Percentiles rank a stretch among this genome's conserved stretches.
Conservation (phyloP, 1,139 yeast species). For the Pichia inconspicua region DNA sequence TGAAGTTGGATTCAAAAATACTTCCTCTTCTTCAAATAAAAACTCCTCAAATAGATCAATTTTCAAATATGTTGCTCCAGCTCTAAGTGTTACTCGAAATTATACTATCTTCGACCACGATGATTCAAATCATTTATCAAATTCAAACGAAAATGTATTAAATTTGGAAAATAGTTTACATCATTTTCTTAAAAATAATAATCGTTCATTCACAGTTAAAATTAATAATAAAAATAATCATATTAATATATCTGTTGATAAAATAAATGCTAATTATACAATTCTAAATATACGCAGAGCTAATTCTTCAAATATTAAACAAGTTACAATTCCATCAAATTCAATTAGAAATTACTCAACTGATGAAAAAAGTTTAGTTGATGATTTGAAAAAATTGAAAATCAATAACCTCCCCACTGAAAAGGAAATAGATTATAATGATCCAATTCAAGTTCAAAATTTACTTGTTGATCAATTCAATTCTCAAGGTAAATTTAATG, state of each 20-base stretch:
- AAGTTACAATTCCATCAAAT: conserved; percentile 14
- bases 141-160: not conserved
- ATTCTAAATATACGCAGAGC: conserved; percentile 24
- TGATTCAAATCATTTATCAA: not conserved
- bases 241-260: conserved; percentile 21
- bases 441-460: conserved; percentile 16
- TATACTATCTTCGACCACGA: conserved; percentile 15
- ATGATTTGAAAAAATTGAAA: not conserved
- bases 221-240: conserved; percentile 25
- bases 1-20: conserved; percentile 18
- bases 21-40: conserved; percentile 13
- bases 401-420: no score
- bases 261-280: conserved; percentile 16
- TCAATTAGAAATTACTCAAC: not conserved
- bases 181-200: not conserved
- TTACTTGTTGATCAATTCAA: conserved; percentile 19
- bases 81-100: conserved; percentile 22
- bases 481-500: conserved; percentile 22
- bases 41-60: conserved; percentile 12
- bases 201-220: conserved; percentile 14
- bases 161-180: not conserved
- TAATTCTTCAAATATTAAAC: conserved; percentile 22
- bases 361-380: not conserved
- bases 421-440: not conserved
- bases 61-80: conserved; percentile 20